Evolutionary conservation across 2,329 filamentous ascomycete species (phyloP).

Genomic region (Paraphoma chrysanthemicola): DNA sequence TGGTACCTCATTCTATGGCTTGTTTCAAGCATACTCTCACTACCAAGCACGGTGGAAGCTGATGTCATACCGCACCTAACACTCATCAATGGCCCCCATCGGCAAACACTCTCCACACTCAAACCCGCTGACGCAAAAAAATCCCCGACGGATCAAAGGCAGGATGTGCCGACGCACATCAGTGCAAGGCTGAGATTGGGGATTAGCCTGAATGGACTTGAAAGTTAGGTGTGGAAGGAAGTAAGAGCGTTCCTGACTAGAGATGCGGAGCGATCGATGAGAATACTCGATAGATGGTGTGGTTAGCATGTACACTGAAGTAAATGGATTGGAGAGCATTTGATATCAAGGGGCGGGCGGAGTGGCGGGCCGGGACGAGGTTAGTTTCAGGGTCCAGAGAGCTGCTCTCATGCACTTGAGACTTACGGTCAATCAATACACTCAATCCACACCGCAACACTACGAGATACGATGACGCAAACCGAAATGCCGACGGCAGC

Average conservation of each 20-base stretch:
- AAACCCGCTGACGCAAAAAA: no score
- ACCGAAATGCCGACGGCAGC: slow-evolving; percentile 14
- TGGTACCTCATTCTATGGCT: background rate
- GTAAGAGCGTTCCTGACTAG: background rate
- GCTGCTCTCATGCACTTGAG: background rate
- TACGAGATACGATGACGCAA: slow-evolving; percentile 20
- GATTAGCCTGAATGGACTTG: background rate
- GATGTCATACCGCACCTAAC: no score
- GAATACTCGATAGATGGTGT: background rate
- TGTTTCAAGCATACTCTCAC: background rate
- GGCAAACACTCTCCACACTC: no score
- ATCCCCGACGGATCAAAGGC: no score
- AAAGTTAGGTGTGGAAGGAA: background rate
- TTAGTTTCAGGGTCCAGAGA: background rate
- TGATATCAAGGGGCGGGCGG: no score
- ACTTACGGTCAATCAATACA: background rate
- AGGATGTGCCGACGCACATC: no score
- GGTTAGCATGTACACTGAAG: background rate
- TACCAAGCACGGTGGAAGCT: background rate
- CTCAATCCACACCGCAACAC: background rate
- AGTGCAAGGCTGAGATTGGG: background rate
- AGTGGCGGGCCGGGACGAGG: no score
- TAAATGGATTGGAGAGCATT: no score
- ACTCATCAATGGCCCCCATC: no score
- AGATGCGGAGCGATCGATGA: background rate